Percentiles rank a stretch among this genome's conserved stretches.
These are phyloP conservation scores for Rhodotorula babjevae DNA, from an alignment of 768 basidiomycete species.

Conservation along the genomic window DNA sequence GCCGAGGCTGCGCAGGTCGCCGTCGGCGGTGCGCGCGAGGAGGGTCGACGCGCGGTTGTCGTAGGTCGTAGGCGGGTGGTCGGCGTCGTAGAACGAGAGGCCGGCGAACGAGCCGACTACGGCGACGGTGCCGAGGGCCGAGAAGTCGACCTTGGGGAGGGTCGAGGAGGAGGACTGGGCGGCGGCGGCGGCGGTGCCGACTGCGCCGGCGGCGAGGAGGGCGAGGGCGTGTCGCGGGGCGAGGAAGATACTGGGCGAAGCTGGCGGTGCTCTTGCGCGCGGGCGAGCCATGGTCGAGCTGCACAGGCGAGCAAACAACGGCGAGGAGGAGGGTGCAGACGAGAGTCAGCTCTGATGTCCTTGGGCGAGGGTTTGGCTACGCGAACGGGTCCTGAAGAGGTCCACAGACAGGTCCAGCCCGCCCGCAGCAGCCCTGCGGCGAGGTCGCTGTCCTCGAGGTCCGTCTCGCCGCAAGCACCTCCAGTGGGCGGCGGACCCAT, in stretches of 20 bases:
- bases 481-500: too few species aligned
- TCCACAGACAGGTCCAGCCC: too few species aligned
- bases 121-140: slow-evolving; percentile 85
- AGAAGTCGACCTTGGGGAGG: slow-evolving; percentile 55
- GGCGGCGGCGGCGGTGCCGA: neutral
- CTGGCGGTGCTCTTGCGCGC: neutral
- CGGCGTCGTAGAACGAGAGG: slow-evolving; percentile 68
- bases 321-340: neutral
- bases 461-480: too few species aligned
- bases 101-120: slow-evolving; percentile 84
- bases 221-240: neutral
- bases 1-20: slow-evolving; percentile 64
- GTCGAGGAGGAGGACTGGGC: slow-evolving; percentile 1
- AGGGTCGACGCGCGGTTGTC: slow-evolving; percentile 57
- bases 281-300: slow-evolving; percentile 15
- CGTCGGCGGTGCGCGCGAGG: slow-evolving; percentile 52
- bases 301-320: neutral
- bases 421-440: too few species aligned
- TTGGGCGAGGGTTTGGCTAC: neutral
- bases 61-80: slow-evolving; percentile 56
- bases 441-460: too few species aligned
- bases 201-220: neutral
- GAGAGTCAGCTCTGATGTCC: neutral
- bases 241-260: neutral
- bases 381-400: too few species aligned